Evolutionary conservation across 108 stramenopile species (phyloP).

Genomic region (Conticribra guillardii): DNA sequence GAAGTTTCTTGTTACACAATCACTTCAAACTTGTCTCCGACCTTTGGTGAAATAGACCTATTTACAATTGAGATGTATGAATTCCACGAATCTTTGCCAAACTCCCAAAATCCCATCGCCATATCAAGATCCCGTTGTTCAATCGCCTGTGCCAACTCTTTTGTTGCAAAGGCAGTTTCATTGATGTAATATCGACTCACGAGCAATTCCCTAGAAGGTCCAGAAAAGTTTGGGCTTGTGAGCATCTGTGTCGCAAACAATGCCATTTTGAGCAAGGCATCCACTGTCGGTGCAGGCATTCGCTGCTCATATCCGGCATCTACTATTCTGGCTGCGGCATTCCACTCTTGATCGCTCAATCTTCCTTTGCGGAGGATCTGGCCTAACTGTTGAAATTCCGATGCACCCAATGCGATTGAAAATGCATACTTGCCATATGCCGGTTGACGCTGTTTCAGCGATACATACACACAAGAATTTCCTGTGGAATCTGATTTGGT

Average conservation of each 20-base stretch:
- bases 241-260: constrained; percentile 67
- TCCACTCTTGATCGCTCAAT: constrained; percentile 26
- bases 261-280: constrained; percentile 70
- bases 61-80: constrained; percentile 73
- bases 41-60: constrained; percentile 61
- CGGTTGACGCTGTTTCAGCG: constrained; percentile 68
- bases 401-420: constrained; percentile 53
- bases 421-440: constrained; percentile 78
- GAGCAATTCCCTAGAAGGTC: constrained; percentile 59
- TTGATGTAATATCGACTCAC: constrained; percentile 77
- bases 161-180: constrained; percentile 57
- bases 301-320: constrained; percentile 22
- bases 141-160: constrained; percentile 52
- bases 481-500: constrained; percentile 46
- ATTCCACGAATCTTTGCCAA: constrained; percentile 77
- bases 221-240: constrained; percentile 63
- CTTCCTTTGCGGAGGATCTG: constrained; percentile 1
- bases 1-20: too few species aligned
- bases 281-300: constrained; percentile 59
- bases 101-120: constrained; percentile 66
- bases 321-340: constrained; percentile 46
- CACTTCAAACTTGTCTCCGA: constrained; percentile 69
- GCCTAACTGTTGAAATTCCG: constrained; percentile 56
- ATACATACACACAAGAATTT: constrained; percentile 76
- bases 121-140: constrained; percentile 40